Evolutionary conservation across 805 yeast genomes (phyloP).

Genomic region (Wickerhamiella slavikovae): DNA sequence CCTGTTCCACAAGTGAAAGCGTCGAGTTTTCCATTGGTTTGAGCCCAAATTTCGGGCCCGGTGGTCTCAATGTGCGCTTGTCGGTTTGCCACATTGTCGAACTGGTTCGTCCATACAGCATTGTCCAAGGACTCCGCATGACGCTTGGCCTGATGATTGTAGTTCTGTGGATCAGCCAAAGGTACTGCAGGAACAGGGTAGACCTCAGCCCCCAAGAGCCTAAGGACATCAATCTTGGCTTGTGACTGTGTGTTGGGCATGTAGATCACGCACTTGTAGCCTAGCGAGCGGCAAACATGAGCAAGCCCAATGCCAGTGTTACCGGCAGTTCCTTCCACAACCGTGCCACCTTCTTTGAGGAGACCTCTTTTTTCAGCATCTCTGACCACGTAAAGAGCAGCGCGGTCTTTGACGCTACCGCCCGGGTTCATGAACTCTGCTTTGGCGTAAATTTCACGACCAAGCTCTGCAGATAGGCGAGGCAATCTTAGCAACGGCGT

Average conservation of each 20-base stretch:
- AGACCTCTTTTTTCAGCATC: conserved; percentile 50
- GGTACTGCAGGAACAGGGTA: conserved; percentile 80
- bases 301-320: conserved; percentile 92
- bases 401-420: conserved; percentile 80
- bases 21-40: conserved; percentile 54
- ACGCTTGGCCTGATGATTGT: conserved; percentile 69
- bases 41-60: conserved; percentile 86
- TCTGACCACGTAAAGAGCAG: conserved; percentile 55
- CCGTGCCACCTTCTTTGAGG: conserved; percentile 58
- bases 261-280: conserved; percentile 68
- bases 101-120: conserved; percentile 87
- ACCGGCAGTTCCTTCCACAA: conserved; percentile 89
- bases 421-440: conserved; percentile 92
- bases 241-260: conserved; percentile 85
- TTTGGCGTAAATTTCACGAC: conserved; percentile 66
- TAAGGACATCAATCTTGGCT: conserved; percentile 52
- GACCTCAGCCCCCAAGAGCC: conserved; percentile 67
- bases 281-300: conserved; percentile 52
- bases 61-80: conserved; percentile 78
- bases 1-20: conserved; percentile 86
- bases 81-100: conserved; percentile 73
- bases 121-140: conserved; percentile 59
- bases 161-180: conserved; percentile 60
- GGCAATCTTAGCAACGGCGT: conserved; percentile 61
- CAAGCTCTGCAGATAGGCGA: conserved; percentile 33